phyloP scores from a whole-genome alignment of 352 stramenopile genomes.

The Globisporangium mamillatum region DNA sequence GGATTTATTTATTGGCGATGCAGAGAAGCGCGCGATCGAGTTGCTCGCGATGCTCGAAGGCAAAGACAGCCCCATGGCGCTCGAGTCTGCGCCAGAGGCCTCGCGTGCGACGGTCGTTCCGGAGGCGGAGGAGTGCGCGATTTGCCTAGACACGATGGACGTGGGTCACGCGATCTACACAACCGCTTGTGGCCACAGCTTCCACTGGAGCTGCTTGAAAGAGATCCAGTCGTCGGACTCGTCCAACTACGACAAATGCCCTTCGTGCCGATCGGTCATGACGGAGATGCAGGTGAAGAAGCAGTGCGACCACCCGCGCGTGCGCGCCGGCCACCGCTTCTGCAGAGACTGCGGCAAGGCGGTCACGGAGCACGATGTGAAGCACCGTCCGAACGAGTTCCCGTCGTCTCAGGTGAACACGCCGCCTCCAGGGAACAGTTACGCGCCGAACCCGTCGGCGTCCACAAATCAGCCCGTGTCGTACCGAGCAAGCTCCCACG shows the following conservation, averaged over 20 bases:
- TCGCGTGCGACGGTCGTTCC: constrained; percentile 37
- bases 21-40: constrained; percentile 49
- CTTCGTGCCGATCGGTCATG: constrained; percentile 75
- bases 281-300: constrained; percentile 82
- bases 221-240: constrained; percentile 77
- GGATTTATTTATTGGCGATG: constrained; percentile 54
- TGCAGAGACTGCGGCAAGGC: constrained; percentile 69
- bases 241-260: constrained; percentile 84
- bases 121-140: constrained; percentile 80
- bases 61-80: constrained; percentile 20
- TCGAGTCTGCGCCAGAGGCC: constrained; percentile 15
- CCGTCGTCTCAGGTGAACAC: not conserved
- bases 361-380: constrained; percentile 66
- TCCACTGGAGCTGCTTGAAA: constrained; percentile 84
- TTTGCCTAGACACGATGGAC: constrained; percentile 81
- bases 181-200: constrained; percentile 79
- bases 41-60: constrained; percentile 23
- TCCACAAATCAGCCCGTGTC: constrained; percentile 36
- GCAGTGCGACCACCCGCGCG: constrained; percentile 80
- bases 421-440: not conserved
- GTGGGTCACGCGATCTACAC: constrained; percentile 81
- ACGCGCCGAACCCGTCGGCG: constrained; percentile 1
- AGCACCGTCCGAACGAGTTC: constrained; percentile 47
- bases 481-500: constrained; percentile 77
- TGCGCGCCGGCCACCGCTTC: constrained; percentile 73